These are phyloP conservation scores for Purpureocillium takamizusanense DNA, from an alignment of 2,329 filamentous ascomycete species.

Conservation along the genomic window DNA sequence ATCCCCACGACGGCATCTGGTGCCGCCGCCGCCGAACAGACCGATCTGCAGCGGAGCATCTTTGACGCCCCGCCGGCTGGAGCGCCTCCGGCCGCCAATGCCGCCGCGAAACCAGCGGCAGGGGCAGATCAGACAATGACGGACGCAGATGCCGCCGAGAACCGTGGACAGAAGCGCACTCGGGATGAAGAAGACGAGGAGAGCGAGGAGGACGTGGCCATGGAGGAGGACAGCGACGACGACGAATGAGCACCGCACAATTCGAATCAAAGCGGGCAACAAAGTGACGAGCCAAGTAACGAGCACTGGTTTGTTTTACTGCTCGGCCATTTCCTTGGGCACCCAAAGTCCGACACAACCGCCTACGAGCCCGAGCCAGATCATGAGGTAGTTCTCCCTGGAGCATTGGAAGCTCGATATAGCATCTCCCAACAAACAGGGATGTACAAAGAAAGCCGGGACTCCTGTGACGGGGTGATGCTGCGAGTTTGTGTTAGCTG, in stretches of 20 bases:
- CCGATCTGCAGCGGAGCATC: slow-evolving; percentile 70
- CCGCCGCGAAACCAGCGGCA: slow-evolving; percentile 40
- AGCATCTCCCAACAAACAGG: slow-evolving; percentile 77
- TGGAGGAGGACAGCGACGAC: slow-evolving; percentile 66
- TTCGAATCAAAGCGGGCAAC: background rate
- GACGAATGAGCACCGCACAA: slow-evolving; percentile 45
- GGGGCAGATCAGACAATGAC: slow-evolving; percentile 37
- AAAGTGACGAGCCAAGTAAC: background rate
- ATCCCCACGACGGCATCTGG: slow-evolving; percentile 47
- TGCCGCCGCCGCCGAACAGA: slow-evolving; percentile 51
- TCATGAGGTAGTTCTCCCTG: slow-evolving; percentile 64
- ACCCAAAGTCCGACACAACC: slow-evolving; percentile 70
- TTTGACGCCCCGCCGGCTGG: slow-evolving; percentile 60
- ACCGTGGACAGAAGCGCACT: slow-evolving; percentile 58
- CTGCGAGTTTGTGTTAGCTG: slow-evolving; percentile 29
- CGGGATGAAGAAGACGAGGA: slow-evolving; percentile 60
- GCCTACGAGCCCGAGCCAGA: slow-evolving; percentile 86
- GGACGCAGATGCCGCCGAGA: slow-evolving; percentile 45
- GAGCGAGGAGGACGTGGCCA: slow-evolving; percentile 59
- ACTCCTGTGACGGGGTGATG: slow-evolving; percentile 74
- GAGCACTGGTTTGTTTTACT: slow-evolving; percentile 13
- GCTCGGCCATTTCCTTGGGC: slow-evolving; percentile 56
- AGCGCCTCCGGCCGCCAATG: slow-evolving; percentile 28
- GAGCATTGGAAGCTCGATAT: slow-evolving; percentile 58
- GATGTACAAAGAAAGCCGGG: slow-evolving; percentile 85